Evolutionary conservation across 139 green algal genomes (phyloP).

Genomic region (Desmodesmus armatus): DNA sequence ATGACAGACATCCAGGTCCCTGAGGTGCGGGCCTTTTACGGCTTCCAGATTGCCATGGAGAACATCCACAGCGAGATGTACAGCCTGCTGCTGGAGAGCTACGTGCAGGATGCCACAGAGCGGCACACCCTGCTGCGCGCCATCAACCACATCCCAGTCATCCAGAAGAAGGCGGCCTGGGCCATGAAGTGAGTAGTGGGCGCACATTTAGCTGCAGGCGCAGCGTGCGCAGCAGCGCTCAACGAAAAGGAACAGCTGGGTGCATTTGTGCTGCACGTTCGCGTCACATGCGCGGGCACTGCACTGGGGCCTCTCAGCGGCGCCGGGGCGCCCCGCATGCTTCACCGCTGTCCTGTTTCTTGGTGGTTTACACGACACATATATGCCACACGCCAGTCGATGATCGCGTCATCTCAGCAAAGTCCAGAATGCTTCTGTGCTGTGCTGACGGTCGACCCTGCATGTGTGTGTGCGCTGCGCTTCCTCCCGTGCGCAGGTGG

Average conservation of each 20-base stretch:
- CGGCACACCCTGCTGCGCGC: constrained; percentile 86
- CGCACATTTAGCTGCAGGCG: background rate
- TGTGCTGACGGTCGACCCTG: no score
- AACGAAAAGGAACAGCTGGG: no score
- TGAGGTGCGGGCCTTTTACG: constrained; percentile 95
- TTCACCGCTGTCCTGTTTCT: no score
- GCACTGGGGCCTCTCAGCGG: no score
- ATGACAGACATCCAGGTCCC: constrained; percentile 66
- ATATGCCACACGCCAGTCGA: no score
- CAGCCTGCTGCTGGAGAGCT: constrained; percentile 94
- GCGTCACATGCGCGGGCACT: no score
- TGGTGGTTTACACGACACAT: no score
- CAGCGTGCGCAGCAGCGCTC: background rate
- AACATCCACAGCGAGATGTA: constrained; percentile 99
- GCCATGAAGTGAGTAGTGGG: constrained; percentile 92
- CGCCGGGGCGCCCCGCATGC: no score
- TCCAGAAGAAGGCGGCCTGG: constrained; percentile 96
- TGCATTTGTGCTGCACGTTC: no score
- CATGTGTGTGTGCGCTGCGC: no score
- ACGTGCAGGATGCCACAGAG: constrained; percentile 90
- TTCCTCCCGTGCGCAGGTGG: constrained; percentile 7
- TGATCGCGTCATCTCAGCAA: no score
- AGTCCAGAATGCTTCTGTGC: no score
- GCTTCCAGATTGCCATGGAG: constrained; percentile 99
- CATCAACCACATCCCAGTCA: constrained; percentile 90